phyloP scores from a whole-genome alignment of 2,329 filamentous ascomycete species.

The Neonectria neomacrospora region DNA sequence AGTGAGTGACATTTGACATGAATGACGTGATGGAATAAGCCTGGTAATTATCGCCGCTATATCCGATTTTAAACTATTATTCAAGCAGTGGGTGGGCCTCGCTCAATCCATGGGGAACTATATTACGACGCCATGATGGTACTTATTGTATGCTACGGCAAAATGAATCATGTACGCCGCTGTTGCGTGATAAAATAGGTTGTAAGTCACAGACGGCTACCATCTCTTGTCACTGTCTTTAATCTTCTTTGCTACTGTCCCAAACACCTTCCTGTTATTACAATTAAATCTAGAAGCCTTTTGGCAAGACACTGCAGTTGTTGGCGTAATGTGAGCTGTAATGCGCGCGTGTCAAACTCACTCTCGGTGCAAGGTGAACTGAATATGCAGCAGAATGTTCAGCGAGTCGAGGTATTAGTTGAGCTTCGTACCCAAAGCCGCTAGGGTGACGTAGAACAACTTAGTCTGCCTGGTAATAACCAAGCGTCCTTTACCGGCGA shows the following conservation, averaged over 20 bases:
- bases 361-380: neutral
- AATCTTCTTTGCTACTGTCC: neutral
- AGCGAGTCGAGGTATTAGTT: conserved; percentile 6
- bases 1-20: neutral
- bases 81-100: no score
- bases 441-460: conserved; percentile 47
- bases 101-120: neutral
- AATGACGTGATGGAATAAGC: neutral
- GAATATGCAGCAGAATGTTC: neutral
- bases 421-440: conserved; percentile 32
- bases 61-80: neutral
- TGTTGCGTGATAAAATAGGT: no score
- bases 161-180: neutral
- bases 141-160: neutral
- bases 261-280: neutral
- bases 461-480: conserved; percentile 51
- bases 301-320: neutral
- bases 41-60: neutral
- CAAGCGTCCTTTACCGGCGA: conserved; percentile 52
- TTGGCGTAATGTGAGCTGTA: neutral
- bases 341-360: neutral
- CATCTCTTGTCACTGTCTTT: neutral
- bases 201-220: neutral
- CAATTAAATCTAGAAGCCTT: neutral
- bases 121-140: neutral